Evolutionary conservation across 176 grass and related monocot genomes (phyloP).

Genomic region (Triticum urartu): DNA sequence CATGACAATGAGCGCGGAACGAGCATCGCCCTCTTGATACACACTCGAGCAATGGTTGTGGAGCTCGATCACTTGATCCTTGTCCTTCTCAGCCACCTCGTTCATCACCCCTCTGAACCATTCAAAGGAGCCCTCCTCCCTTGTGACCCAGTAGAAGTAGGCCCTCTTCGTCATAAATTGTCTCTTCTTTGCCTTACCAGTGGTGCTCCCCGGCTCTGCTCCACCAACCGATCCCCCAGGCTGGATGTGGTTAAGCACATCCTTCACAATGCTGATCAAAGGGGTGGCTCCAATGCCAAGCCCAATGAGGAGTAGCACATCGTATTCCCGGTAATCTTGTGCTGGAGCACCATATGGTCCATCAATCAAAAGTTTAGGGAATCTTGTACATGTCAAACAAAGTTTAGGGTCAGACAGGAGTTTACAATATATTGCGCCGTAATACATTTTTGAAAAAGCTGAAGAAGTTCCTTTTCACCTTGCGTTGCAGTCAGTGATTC

Average conservation of each 20-base stretch:
- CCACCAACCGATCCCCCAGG: conserved; percentile 41
- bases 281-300: conserved; percentile 95
- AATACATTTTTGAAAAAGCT: not conserved
- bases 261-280: conserved; percentile 96
- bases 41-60: conserved; percentile 94
- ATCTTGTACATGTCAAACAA: conserved; percentile 39
- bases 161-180: conserved; percentile 75
- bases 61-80: conserved; percentile 74
- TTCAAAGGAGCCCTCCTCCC: conserved; percentile 92
- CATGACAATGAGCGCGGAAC: conserved; percentile 92
- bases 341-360: conserved; percentile 92
- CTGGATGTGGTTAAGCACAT: conserved; percentile 87
- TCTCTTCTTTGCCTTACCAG: conserved; percentile 37
- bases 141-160: conserved; percentile 97
- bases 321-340: conserved; percentile 89
- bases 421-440: not conserved
- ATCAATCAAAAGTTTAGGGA: conserved; percentile 81
- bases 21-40: conserved; percentile 90
- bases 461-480: conserved; percentile 37
- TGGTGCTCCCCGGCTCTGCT: conserved; percentile 27
- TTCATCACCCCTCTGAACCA: conserved; percentile 98
- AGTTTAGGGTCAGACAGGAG: not conserved
- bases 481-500: conserved; percentile 22
- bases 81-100: conserved; percentile 91
- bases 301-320: conserved; percentile 85